These are phyloP conservation scores for Digitaria exilis DNA, from an alignment of 202 grass and related monocot genomes.

Conservation along the genomic window DNA sequence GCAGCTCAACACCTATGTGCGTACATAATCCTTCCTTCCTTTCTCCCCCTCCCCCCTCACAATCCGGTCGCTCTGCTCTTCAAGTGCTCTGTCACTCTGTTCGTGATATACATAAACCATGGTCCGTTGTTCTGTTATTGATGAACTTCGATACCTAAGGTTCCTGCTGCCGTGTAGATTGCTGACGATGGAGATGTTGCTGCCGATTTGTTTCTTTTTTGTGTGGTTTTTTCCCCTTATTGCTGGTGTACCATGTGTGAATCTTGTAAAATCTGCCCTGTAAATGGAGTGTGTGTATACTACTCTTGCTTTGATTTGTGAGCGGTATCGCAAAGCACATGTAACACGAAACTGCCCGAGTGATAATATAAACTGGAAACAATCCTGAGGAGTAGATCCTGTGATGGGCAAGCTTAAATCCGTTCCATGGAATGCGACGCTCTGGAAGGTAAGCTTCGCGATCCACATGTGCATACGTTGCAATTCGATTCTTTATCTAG, in stretches of 20 bases:
- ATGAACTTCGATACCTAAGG: slow-evolving; percentile 17
- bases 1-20: slow-evolving; percentile 99
- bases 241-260: not conserved
- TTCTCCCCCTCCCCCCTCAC: not conserved
- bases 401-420: slow-evolving; percentile 49
- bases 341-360: slow-evolving; percentile 25
- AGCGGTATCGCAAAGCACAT: slow-evolving; percentile 4
- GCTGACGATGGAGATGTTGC: slow-evolving; percentile 30
- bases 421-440: slow-evolving; percentile 35
- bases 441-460: slow-evolving; percentile 54
- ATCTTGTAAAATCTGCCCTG: slow-evolving; percentile 28
- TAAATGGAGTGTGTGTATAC: slow-evolving; percentile 2
- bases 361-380: slow-evolving; percentile 19
- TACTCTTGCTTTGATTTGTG: slow-evolving; percentile 5
- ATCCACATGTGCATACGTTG: slow-evolving; percentile 44
- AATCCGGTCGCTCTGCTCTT: not conserved
- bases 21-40: slow-evolving; percentile 39
- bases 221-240: not conserved
- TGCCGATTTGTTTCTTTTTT: slow-evolving; percentile 12
- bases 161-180: slow-evolving; percentile 44
- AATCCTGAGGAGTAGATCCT: slow-evolving; percentile 52
- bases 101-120: not conserved
- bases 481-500: slow-evolving; percentile 22
- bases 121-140: slow-evolving; percentile 10
- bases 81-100: not conserved